Conservation (phyloP, 2,329 filamentous ascomycete genomes). For the Pseudogymnoascus destructans region DNA sequence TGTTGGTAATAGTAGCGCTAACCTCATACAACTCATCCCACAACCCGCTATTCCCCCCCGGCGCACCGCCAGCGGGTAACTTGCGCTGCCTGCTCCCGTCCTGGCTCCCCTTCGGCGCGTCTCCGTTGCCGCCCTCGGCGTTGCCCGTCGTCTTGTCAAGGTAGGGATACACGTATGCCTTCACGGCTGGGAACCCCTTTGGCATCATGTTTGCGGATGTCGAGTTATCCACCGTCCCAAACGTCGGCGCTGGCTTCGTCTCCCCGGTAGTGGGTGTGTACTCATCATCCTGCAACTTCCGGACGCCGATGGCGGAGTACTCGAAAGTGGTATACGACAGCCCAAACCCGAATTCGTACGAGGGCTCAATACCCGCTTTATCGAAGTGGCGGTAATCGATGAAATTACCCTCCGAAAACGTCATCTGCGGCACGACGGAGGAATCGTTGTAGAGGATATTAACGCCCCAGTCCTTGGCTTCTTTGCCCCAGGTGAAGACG, state of each 20-base stretch:
- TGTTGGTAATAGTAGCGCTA: conserved; percentile 41
- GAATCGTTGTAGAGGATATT: conserved; percentile 29
- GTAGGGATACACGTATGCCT: conserved; percentile 41
- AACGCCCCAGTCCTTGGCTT: conserved; percentile 30
- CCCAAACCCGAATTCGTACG: conserved; percentile 73
- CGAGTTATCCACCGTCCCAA: conserved; percentile 50
- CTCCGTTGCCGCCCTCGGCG: conserved; percentile 18
- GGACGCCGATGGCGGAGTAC: conserved; percentile 52
- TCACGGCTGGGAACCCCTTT: conserved; percentile 32
- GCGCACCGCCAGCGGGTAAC: conserved; percentile 34
- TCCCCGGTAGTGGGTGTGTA: conserved; percentile 43
- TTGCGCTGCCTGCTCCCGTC: conserved; percentile 35
- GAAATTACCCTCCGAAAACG: conserved; percentile 66
- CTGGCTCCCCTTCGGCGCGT: conserved; percentile 31
- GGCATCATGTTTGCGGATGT: conserved; percentile 58
- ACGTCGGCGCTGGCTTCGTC: conserved; percentile 48
- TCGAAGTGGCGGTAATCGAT: conserved; percentile 76
- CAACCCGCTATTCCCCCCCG: conserved; percentile 40
- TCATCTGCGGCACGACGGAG: conserved; percentile 50
- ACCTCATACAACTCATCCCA: conserved; percentile 43
- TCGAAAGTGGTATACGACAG: conserved; percentile 69
- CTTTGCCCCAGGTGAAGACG: conserved; percentile 65
- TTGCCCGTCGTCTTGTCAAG: conserved; percentile 31
- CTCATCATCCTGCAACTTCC: conserved; percentile 15
- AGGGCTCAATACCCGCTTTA: conserved; percentile 37